Conservation (phyloP, 495 filamentous ascomycete genomes). For the Cercophora newfieldiana region DNA sequence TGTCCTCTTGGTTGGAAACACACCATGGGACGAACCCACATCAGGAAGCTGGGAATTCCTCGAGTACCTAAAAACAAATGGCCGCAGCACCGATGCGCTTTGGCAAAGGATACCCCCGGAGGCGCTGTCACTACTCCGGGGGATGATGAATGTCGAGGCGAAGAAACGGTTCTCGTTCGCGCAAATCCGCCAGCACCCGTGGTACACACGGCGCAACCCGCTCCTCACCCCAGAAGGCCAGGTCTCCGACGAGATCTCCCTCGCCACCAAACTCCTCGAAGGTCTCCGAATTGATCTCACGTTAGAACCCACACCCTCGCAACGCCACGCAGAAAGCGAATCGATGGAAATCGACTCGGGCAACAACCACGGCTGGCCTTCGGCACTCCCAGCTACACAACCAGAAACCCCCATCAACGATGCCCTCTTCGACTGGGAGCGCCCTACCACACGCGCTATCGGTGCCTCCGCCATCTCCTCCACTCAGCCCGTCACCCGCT, state of each 20-base stretch:
- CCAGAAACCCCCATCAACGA: constrained; percentile 72
- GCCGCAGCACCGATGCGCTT: constrained; percentile 77
- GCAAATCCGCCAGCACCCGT: constrained; percentile 89
- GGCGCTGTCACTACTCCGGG: constrained; percentile 83
- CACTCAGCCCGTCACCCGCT: constrained; percentile 49
- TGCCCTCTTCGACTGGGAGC: constrained; percentile 76
- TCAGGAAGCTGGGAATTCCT: constrained; percentile 75
- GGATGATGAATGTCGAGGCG: constrained; percentile 87
- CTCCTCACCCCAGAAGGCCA: constrained; percentile 72
- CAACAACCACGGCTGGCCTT: constrained; percentile 26
- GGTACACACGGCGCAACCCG: constrained; percentile 85
- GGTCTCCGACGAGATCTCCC: constrained; percentile 73
- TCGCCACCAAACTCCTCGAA: constrained; percentile 92
- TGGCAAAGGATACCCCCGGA: constrained; percentile 79
- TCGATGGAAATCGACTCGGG: constrained; percentile 62
- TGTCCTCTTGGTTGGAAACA: constrained; percentile 92
- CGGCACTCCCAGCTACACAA: constrained; percentile 66
- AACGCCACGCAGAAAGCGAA: constrained; percentile 35
- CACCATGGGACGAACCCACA: constrained; percentile 95
- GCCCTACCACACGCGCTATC: constrained; percentile 47
- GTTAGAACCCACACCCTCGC: constrained; percentile 59
- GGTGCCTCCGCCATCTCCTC: constrained; percentile 56
- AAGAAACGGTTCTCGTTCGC: constrained; percentile 77
- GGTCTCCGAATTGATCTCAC: constrained; percentile 88
- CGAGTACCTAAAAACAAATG: constrained; percentile 78